Evolutionary conservation across 495 filamentous ascomycete genomes (phyloP), one percentile per base, ranked within the genome.

Genomic region (Amniculicola lignicola): DNA sequence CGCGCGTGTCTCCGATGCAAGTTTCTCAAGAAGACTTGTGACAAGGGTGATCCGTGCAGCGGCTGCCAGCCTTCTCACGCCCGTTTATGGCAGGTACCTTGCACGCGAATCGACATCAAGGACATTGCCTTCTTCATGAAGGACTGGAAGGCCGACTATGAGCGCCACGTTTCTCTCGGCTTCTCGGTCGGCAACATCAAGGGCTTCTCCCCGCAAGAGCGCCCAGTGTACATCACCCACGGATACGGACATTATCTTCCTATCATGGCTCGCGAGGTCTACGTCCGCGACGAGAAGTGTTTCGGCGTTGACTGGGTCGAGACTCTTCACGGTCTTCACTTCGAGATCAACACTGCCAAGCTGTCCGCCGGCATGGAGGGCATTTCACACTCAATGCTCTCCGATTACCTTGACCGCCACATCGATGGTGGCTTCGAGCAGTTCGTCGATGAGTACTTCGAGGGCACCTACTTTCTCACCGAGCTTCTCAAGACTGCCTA

Each of bases 41-140:
- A 96, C 70, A 94, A 89, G 72, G 90, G 90, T 49, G 90, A 96
- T 70, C 90, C 90, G 33, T 96, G 90, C 71, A 85, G 82, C 64
- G 90, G 90, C 16, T 96, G 90, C 75, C 87, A 93, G 70, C 90
- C 90, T 14, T 90, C 90, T 4, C 90, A 96, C 67, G 89, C 90
- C 40, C 83, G 90, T 50, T 76, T 96, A 36, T 96, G 90, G 90
- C 89, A 95, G 69, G 90, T 96, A 19, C 90, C 90, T 29, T 96
- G 90, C 74, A 96, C 90, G 12, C 85, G 90, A 22, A 95, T 95
- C 58, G 90, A 95, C 67, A 96, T 96, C 75, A 94, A 95, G 77
- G 90, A 96, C 61, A 93, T 96, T 65, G 88, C 81, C 25, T 95
- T 90, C 66, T 96, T 96, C 77, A 92, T 95, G 88, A 95, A 95